These are phyloP conservation scores for Phytophthora pini DNA, from an alignment of 352 stramenopile genomes.

Conservation along the genomic window DNA sequence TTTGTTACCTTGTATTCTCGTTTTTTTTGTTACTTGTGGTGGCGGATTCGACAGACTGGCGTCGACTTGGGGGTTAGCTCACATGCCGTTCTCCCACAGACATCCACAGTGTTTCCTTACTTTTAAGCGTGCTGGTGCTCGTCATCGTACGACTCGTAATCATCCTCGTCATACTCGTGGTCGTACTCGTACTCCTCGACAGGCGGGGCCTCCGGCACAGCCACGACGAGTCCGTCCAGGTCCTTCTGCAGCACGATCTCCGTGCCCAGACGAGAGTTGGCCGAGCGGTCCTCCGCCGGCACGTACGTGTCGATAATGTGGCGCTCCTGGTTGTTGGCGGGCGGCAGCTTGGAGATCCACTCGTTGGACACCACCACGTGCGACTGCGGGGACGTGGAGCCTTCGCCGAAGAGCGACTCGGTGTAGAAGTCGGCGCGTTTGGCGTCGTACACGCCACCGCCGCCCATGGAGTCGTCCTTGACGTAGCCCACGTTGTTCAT, in stretches of 20 bases:
- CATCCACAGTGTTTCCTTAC: neutral
- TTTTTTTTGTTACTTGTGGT: constrained; percentile 36
- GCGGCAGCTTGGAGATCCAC: constrained; percentile 82
- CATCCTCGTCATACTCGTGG: constrained; percentile 88
- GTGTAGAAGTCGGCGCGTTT: constrained; percentile 83
- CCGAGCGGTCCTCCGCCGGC: constrained; percentile 77
- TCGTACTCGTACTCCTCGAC: constrained; percentile 87
- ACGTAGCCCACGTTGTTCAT: constrained; percentile 77
- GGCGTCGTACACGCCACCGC: constrained; percentile 72
- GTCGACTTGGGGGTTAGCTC: neutral
- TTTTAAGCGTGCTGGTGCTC: constrained; percentile 59
- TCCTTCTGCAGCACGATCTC: constrained; percentile 89
- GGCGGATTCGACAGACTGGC: neutral
- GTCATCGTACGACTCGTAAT: constrained; percentile 77
- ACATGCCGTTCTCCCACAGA: too few species aligned
- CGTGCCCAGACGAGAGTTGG: constrained; percentile 85
- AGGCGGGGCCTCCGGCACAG: constrained; percentile 83
- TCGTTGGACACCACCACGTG: constrained; percentile 91
- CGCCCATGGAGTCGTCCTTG: constrained; percentile 89
- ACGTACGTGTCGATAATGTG: constrained; percentile 85
- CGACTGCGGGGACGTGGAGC: constrained; percentile 80
- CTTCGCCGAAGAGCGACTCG: constrained; percentile 90
- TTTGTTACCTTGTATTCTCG: constrained; percentile 28
- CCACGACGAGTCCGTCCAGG: constrained; percentile 88
- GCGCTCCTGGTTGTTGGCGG: constrained; percentile 73